Percentiles rank a stretch among this genome's conserved stretches.
Evolutionary conservation across 768 basidiomycete species (phyloP).

Genomic region (Xanthoconium purpureum): DNA sequence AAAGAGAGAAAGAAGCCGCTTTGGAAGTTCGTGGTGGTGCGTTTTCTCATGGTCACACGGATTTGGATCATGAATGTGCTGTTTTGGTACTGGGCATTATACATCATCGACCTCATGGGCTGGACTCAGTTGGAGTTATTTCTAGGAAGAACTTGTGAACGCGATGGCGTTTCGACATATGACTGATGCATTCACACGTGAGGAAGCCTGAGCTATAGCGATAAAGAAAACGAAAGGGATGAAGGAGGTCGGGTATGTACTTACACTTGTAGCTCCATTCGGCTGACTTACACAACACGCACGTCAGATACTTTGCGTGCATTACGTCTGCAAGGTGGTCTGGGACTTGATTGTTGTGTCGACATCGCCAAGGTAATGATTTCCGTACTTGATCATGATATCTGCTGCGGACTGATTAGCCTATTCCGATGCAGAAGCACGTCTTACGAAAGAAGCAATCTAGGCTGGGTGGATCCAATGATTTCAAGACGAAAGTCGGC

Average conservation of each 20-base stretch:
- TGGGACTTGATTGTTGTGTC: conserved; percentile 35
- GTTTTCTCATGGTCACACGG: conserved; percentile 4
- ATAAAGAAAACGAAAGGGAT: conserved; percentile 75
- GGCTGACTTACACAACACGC: conserved; percentile 1
- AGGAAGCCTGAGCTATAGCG: conserved; percentile 81
- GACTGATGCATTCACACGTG: conserved; percentile 84
- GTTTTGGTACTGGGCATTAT: neutral
- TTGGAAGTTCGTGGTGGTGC: conserved; percentile 77
- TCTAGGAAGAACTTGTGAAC: conserved; percentile 69
- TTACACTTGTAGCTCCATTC: neutral
- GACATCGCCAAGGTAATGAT: neutral
- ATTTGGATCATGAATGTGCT: neutral
- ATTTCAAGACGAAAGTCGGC: conserved; percentile 98
- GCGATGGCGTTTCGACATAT: conserved; percentile 85
- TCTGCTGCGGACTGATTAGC: conserved; percentile 37
- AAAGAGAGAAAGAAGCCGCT: conserved; percentile 72
- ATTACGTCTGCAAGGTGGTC: conserved; percentile 89
- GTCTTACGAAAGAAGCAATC: conserved; percentile 82
- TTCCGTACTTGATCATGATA: neutral
- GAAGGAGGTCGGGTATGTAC: conserved; percentile 54
- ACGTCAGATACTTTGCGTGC: conserved; percentile 77
- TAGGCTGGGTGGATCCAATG: conserved; percentile 88
- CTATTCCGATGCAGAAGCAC: conserved; percentile 85
- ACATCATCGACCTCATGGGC: conserved; percentile 3
- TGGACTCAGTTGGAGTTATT: neutral